A percentile compares a stretch with the other conserved stretches of the same genome.
Conservation (phyloP, 148 eudicot species). For the Salicornia ramosissima region DNA sequence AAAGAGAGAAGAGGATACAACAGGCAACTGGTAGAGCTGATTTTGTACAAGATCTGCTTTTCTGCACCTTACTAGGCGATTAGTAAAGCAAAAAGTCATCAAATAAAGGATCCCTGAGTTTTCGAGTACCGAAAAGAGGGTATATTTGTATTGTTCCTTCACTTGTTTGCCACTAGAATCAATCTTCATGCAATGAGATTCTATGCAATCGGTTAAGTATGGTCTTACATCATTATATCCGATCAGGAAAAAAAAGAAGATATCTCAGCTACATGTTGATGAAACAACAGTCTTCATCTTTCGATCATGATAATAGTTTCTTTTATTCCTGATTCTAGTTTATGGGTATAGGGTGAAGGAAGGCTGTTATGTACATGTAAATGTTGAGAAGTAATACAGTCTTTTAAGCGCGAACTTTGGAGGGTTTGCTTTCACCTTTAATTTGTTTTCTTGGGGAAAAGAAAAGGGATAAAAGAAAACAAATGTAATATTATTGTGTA, state of each 20-base stretch:
- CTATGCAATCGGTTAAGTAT: background rate
- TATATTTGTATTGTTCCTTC: conserved; percentile 1
- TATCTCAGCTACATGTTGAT: conserved; percentile 21
- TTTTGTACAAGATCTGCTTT: conserved; percentile 76
- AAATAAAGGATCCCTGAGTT: conserved; percentile 26
- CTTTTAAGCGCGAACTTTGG: conserved; percentile 1
- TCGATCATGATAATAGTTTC: conserved; percentile 15
- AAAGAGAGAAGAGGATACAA: conserved; percentile 60
- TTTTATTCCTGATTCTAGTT: conserved; percentile 1
- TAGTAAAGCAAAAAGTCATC: conserved; percentile 24
- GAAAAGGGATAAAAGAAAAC: background rate
- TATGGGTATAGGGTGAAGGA: background rate
- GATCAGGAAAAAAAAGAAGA: conserved; percentile 3
- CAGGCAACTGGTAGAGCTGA: conserved; percentile 76
- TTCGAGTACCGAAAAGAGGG: conserved; percentile 5
- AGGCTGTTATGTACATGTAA: conserved; percentile 11
- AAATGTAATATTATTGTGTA: conserved; percentile 16
- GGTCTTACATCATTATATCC: conserved; percentile 17
- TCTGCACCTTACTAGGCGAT: conserved; percentile 63
- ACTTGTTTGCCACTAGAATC: conserved; percentile 13
- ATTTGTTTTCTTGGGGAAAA: background rate
- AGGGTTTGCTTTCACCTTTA: conserved; percentile 14
- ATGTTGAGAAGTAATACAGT: conserved; percentile 11
- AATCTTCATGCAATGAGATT: conserved; percentile 7
- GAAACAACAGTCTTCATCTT: conserved; percentile 12